Base-by-base conservation (phyloP, 495 filamentous ascomycete species). In the Mytilinidion resinicola region DNA sequence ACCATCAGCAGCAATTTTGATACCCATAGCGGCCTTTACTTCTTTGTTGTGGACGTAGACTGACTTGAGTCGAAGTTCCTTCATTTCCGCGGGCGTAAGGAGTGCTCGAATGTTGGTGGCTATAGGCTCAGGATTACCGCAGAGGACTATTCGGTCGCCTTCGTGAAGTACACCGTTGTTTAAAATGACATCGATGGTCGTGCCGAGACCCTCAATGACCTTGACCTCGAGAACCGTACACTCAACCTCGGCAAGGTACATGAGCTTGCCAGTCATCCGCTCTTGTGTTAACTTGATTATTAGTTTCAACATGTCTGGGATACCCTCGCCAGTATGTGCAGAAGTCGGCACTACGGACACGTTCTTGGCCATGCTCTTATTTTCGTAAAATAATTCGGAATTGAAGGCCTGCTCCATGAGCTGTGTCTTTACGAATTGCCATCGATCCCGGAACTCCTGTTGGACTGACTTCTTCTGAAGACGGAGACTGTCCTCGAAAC, bases 181-280 rank as follows among this genome's bases (percentile, higher is more conserved):
- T 46, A 99, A 77, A 62, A 99, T 84, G 58, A 99, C 95, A 71
- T 99, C 95, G 67, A 99, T 99, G 47, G 95, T 99, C 68, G 95
- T 97, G 69, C 95, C 95, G 56, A 97, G 86, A 72, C 95, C 95
- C 72, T 99, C 95, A 57, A 99, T 96, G 17, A 93, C 89, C 80
- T 99, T 99, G 65, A 99, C 95, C 76, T 99, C 95, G 34, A 99
- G 83, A 43, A 99, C 92, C 6, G 95, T 99, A 72, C 89, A 92
- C 74, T 99, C 91, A 25, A 99, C 89, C 74, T 96, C 91, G 10
- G 91, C 93, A 44, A 97, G 80, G 72, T 97, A 99, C 95, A 99
- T 99, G 62, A 99, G 81, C 50, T 89, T 86, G 69, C 86, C 92
- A 53, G 91, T 95, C 95, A 99, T 97, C 57, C 95, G 85, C 77